Base-by-base conservation (phyloP, 163 green algal species). In the Volvox carteri region DNA sequence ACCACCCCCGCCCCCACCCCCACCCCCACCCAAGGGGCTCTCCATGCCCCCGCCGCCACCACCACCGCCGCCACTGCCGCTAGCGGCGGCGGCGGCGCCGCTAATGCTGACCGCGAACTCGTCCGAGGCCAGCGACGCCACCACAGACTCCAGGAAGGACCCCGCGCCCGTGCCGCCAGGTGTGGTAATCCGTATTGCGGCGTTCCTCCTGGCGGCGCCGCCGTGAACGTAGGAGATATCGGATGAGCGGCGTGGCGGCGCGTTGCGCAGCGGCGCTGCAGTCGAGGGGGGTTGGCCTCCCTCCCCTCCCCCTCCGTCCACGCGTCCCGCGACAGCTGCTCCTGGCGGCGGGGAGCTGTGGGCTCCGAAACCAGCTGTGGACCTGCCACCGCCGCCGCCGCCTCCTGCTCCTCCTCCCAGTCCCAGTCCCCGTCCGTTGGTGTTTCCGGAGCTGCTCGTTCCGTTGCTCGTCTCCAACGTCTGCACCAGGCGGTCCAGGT, bases 101-200 rank as follows among this genome's bases (percentile, higher is more conserved):
- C 65, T 30, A 42, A 16, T 7, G 19, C 8, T 30, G 12, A 33
- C 58, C 58, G 62, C 14, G 70, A 56, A 11, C 33, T 58, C 39
- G 19, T 54, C 70, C 9, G 74, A 81, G 12, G 74, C 56, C 30
- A 78, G 41, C 5, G 62, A 67, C 21, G 80, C 44, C 21, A 62
- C 80, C 23, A 87, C 39, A 23, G 62, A 78, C 16, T 74, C 80
- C 18, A 87, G 80, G 30, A 87, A 79, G 18, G 80, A 87, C 18
- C 80, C 46, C 19, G 42, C 46, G 33, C 37, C 37, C 12, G 8
- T 41, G 41, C 42, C 60, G 37, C 60, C 42, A 14, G 8, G 25
- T 8, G 60, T 72, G 23, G 60, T 72, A 19, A 37, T 42, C 50
- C 28, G 78, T 65, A 77, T 30, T n/a, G n/a, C n/a, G 58, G 37